Evolutionary conservation across 768 basidiomycete genomes (phyloP), one percentile per base, ranked within the genome.

Genomic region (Lactarius evosmus): DNA sequence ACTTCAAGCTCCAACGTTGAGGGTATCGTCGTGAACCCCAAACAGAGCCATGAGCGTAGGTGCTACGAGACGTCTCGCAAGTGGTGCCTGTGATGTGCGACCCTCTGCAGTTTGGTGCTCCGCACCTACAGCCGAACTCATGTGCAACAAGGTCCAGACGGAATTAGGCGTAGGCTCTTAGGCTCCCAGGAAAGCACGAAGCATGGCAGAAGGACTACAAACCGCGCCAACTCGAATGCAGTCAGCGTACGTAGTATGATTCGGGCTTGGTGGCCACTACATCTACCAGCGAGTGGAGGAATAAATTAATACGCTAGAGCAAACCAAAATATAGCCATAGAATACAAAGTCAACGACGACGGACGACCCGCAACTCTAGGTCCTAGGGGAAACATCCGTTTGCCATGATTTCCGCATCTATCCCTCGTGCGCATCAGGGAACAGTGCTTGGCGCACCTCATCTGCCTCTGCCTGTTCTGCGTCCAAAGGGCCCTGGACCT

Each of bases 391-490:
- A 25, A n/a, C 38, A 33, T 38, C 61, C 25, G 22, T 30, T 8
- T 7, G 52, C 40, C 62, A 1, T 44, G n/a, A n/a, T 50, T 46
- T 46, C 12, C 16, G 52, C 14, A 33, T 38, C 44, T 14, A 46
- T 55, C 44, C 65, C 9, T 34, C 29, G 8, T 58, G 30, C 30
- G 64, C 69, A 41, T 74, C 71, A 7, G 76, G 75, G 72, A 76
- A 78, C 57, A 78, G 70, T 66, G 73, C 76, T 7, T 73, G 69
- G n/a, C 77, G 70, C 1, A 70, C 76, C 40, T 72, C 70, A 16
- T 77, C 77, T 46, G 74, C 76, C 60, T 76, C 74, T 1, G 71
- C 73, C 36, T 75, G 75, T 27, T 72, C 76, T 55, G 74, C 71
- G 3, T 66, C 69, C 30, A 70, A 56, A 3, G 76, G 74, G 2